phyloP scores from a whole-genome alignment of 2,329 filamentous ascomycete genomes.

The Fusarium mexicanum region DNA sequence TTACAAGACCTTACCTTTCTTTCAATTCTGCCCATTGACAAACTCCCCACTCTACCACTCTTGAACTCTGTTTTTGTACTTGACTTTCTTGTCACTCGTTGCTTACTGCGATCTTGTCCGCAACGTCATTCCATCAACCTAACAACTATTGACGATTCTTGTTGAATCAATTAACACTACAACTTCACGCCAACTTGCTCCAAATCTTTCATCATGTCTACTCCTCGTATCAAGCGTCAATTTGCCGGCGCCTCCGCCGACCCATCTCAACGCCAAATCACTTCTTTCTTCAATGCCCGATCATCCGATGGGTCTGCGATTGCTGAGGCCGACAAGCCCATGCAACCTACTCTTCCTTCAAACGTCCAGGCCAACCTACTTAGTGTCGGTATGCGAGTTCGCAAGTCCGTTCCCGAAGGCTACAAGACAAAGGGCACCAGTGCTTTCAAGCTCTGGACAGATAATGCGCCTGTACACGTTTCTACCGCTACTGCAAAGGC shows the following conservation, averaged over 20 bases:
- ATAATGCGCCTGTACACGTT: slow-evolving; percentile 41
- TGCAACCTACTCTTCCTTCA: slow-evolving; percentile 65
- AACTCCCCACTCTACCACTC: slow-evolving; percentile 31
- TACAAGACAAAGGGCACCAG: slow-evolving; percentile 77
- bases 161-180: background rate
- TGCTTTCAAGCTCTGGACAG: slow-evolving; percentile 62
- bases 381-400: slow-evolving; percentile 91
- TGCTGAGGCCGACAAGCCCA: slow-evolving; percentile 39
- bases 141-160: background rate
- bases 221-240: slow-evolving; percentile 66
- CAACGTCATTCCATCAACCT: slow-evolving; percentile 7
- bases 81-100: background rate
- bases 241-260: slow-evolving; percentile 69
- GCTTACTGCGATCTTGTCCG: background rate
- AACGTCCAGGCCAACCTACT: slow-evolving; percentile 84
- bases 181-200: background rate
- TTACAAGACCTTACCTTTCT: background rate
- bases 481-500: slow-evolving; percentile 1
- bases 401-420: slow-evolving; percentile 91
- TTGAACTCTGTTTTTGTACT: slow-evolving; percentile 1
- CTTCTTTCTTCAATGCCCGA: slow-evolving; percentile 65
- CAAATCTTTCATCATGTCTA: slow-evolving; percentile 55
- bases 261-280: slow-evolving; percentile 69
- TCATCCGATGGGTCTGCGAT: slow-evolving; percentile 43
- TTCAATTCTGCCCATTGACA: slow-evolving; percentile 8